Conservation (phyloP, 495 filamentous ascomycete species). For the Penicillium antarcticum region DNA sequence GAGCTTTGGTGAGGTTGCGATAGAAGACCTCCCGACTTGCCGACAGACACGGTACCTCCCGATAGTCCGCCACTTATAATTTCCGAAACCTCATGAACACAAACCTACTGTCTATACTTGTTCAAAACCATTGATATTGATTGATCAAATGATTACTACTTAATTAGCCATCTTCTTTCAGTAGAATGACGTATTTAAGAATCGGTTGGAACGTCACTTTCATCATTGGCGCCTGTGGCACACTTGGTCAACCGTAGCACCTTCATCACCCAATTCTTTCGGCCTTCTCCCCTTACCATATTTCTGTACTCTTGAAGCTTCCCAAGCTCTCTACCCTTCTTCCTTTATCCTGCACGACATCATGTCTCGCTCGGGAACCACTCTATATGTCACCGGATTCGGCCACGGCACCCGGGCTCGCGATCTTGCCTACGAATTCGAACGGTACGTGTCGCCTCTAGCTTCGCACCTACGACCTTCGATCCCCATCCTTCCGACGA, state of each 20-base stretch:
- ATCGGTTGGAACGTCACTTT: not conserved
- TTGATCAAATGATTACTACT: no score
- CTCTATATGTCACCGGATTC: conserved; percentile 96
- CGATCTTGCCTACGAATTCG: conserved; percentile 99
- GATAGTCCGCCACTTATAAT: conserved; percentile 9
- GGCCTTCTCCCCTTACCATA: not conserved
- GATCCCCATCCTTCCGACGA: conserved; percentile 6
- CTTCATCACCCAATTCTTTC: conserved; percentile 6
- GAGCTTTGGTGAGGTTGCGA: conserved; percentile 2
- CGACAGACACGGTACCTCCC: conserved; percentile 29
- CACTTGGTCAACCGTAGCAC: conserved; percentile 4
- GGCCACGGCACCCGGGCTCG: conserved; percentile 98
- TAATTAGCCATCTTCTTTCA: no score
- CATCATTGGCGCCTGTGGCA: conserved; percentile 14
- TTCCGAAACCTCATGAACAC: not conserved
- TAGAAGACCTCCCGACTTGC: conserved; percentile 21
- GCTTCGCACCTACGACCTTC: conserved; percentile 24
- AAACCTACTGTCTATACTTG: no score
- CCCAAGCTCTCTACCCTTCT: not conserved
- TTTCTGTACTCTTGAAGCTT: conserved; percentile 3
- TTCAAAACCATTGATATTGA: no score
- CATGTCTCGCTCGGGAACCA: conserved; percentile 93
- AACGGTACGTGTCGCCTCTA: conserved; percentile 84
- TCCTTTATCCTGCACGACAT: conserved; percentile 3
- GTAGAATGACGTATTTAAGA: no score